Conservation (phyloP, 2,329 filamentous ascomycete species). For the Colletotrichum costaricense region DNA sequence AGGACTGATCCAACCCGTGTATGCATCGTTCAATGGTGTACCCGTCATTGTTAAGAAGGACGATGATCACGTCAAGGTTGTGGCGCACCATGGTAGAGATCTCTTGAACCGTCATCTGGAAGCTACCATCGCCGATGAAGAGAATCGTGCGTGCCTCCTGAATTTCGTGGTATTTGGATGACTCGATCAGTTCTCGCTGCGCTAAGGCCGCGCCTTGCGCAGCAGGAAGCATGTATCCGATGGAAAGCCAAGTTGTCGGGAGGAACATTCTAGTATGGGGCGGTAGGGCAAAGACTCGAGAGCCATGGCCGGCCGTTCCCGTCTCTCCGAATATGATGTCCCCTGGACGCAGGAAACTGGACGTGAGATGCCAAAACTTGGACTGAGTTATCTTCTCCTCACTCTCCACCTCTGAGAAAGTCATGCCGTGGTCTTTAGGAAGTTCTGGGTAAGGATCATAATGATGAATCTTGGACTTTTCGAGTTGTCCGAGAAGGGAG, state of each 20-base stretch:
- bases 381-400: slow-evolving; percentile 57
- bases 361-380: slow-evolving; percentile 54
- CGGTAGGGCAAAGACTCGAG: slow-evolving; percentile 62
- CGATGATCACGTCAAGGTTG: slow-evolving; percentile 57
- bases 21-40: slow-evolving; percentile 70
- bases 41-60: slow-evolving; percentile 69
- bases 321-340: slow-evolving; percentile 70
- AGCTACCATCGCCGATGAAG: slow-evolving; percentile 72
- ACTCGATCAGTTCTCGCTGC: slow-evolving; percentile 54
- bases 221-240: slow-evolving; percentile 70
- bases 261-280: slow-evolving; percentile 58
- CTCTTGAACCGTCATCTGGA: slow-evolving; percentile 76
- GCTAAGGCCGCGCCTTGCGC: slow-evolving; percentile 67
- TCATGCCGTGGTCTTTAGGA: slow-evolving; percentile 39
- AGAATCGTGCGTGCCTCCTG: slow-evolving; percentile 63
- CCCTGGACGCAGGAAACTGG: slow-evolving; percentile 51
- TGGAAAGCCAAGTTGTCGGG: slow-evolving; percentile 68
- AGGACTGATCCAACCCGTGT: slow-evolving; percentile 62
- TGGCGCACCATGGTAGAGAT: slow-evolving; percentile 71
- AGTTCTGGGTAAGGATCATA: slow-evolving; percentile 44
- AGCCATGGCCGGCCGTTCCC: slow-evolving; percentile 67
- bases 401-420: slow-evolving; percentile 32
- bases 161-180: slow-evolving; percentile 42
- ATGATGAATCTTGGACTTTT: slow-evolving; percentile 38
- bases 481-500: slow-evolving; percentile 38